Base-by-base conservation (phyloP, 371 early-diverging fungal genomes). In the Entomophthora muscae region DNA sequence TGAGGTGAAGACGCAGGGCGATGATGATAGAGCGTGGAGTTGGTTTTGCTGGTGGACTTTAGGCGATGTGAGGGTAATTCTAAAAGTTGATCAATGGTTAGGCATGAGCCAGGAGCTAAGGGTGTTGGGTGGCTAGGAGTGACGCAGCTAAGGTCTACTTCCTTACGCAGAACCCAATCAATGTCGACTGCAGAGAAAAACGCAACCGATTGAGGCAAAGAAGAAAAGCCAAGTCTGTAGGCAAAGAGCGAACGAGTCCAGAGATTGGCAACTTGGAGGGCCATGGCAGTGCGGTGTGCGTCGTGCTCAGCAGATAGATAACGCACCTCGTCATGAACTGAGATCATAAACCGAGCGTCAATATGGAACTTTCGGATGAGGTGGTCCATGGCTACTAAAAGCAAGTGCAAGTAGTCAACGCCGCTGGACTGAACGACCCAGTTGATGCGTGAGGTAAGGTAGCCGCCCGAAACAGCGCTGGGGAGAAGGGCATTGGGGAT, bases 391-490 rank as follows among this genome's bases (percentile, higher is more conserved):
- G 91, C 82, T 0, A 88, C 88, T 33, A 98, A 75, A n/a, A 98
- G 75, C 64, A 98, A 69, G 70, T 98, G 98, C 24, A 98, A 72
- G 66, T 98, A 98, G 68, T 98, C 98, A n/a, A 96, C 98, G 26
- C 96, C 98, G 0, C 93, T 92, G n/a, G 94, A 93, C 69, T 98
- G 98, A 0, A 98, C 97, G 0, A 88, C 93, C 98, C 98, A 98
- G 70, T 98, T 98, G 60, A 95, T 78, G 5, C 97, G 78, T 23
- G 89, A 90, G 0, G 94, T 91, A 74, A 90, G 74, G 67, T 81
- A 95, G 71, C 79, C 60, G 5, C 71, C 70, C 13, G 82, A 81
- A 2, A 87, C 83, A 32, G 82, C 73, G 57, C 71, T 67, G 2
- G 89, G 86, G 57, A 81, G 76, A 62, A 98, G 69, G 1, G 91